A percentile compares a stretch with the other conserved stretches of the same genome.
Evolutionary conservation across 225 moss, liverwort and hornwort species (phyloP).

Genomic region (Sphagnum contortum): DNA sequence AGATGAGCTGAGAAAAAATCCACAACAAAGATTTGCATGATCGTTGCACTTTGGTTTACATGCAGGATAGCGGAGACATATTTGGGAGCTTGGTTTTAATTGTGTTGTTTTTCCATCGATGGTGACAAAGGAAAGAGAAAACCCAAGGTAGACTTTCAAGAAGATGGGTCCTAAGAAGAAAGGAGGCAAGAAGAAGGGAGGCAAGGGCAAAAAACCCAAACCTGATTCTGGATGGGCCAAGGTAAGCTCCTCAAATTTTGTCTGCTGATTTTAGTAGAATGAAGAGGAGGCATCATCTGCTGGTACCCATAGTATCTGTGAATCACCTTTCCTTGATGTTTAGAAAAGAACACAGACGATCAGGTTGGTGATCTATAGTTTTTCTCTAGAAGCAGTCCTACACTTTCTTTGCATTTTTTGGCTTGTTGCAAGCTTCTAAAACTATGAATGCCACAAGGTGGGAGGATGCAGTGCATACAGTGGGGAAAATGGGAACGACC

Average conservation of each 20-base stretch:
- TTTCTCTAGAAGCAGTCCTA: no score
- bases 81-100: no score
- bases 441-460: neutral
- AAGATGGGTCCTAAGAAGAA: conserved; percentile 23
- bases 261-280: neutral
- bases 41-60: no score
- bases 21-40: no score
- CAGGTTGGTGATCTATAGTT: no score
- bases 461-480: conserved; percentile 36
- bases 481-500: conserved; percentile 86
- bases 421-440: neutral
- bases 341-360: no score
- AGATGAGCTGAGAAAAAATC: no score
- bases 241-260: conserved; percentile 16
- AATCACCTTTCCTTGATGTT: neutral
- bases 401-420: no score
- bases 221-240: conserved; percentile 65
- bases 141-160: no score
- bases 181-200: conserved; percentile 20
- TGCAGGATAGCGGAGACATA: no score
- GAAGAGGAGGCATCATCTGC: neutral
- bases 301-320: neutral
- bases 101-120: no score
- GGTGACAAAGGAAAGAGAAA: no score
- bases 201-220: conserved; percentile 46